Percentiles rank a stretch among this genome's conserved stretches.
phyloP scores from a whole-genome alignment of 2,329 filamentous ascomycete species.

The Fusarium praegraminearum region DNA sequence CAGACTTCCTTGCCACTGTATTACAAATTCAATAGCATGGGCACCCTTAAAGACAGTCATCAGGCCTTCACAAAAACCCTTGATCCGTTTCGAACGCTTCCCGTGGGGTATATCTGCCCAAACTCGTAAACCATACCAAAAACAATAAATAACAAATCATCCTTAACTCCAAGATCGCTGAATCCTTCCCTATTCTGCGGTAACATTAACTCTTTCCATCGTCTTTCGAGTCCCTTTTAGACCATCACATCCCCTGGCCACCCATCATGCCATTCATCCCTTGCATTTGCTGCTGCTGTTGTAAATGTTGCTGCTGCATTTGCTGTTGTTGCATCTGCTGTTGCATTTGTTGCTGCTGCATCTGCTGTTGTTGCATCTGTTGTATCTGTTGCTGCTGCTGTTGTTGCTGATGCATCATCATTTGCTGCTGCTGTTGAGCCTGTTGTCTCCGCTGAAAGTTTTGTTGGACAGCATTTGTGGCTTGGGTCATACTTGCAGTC shows the following conservation, averaged over 20 bases:
- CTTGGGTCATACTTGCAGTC: conserved; percentile 55
- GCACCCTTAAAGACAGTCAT: conserved; percentile 14
- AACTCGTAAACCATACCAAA: conserved; percentile 34
- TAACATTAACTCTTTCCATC: conserved; percentile 21
- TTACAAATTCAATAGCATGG: conserved; percentile 27
- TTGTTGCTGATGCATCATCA: conserved; percentile 49
- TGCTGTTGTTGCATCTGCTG: conserved; percentile 47
- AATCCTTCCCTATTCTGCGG: conserved; percentile 19
- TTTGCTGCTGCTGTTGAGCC: conserved; percentile 46
- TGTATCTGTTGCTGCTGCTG: conserved; percentile 51
- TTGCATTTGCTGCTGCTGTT: conserved; percentile 38
- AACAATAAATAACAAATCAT: conserved; percentile 26
- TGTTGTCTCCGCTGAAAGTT: conserved; percentile 43
- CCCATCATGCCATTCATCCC: conserved; percentile 63
- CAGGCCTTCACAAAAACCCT: conserved; percentile 33
- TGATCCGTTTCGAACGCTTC: conserved; percentile 44
- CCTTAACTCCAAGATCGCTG: conserved; percentile 40
- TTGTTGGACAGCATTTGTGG: conserved; percentile 53
- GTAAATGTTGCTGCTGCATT: conserved; percentile 36
- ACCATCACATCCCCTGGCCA: conserved; percentile 60
- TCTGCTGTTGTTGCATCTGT: conserved; percentile 48
- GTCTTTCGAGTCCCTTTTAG: not conserved
- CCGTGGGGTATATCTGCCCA: conserved; percentile 51
- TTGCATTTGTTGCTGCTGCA: conserved; percentile 40
- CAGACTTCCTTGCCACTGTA: conserved; percentile 7